These are phyloP conservation scores for Ophiostoma piceae DNA, from an alignment of 2,329 filamentous ascomycete species.

Conservation along the genomic window DNA sequence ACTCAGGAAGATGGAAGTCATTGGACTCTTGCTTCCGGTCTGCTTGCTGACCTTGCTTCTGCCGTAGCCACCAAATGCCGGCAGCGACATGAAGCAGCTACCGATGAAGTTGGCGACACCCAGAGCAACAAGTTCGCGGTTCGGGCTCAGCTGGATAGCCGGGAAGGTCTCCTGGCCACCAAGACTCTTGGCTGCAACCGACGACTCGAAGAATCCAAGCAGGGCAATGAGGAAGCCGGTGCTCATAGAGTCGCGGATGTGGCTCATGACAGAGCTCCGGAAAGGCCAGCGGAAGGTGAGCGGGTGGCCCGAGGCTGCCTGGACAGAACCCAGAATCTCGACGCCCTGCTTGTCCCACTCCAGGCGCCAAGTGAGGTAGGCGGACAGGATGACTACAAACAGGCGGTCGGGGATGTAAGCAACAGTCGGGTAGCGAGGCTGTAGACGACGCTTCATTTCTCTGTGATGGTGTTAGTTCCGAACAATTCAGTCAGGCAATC, in stretches of 20 bases:
- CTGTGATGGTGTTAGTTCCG: conserved; percentile 40
- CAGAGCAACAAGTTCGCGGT: conserved; percentile 86
- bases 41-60: conserved; percentile 91
- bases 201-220: conserved; percentile 97
- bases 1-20: conserved; percentile 85
- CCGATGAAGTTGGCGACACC: conserved; percentile 88
- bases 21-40: conserved; percentile 86
- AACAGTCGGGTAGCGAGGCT: conserved; percentile 71
- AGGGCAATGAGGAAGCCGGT: conserved; percentile 91
- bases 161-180: conserved; percentile 65
- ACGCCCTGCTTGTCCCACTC: conserved; percentile 77
- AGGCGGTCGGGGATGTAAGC: conserved; percentile 92
- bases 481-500: not conserved
- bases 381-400: conserved; percentile 77
- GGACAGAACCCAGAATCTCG: conserved; percentile 74
- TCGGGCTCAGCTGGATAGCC: conserved; percentile 78
- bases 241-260: conserved; percentile 80
- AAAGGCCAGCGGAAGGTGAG: conserved; percentile 89
- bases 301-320: conserved; percentile 62
- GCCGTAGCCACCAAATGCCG: conserved; percentile 93
- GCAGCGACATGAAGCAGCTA: conserved; percentile 85
- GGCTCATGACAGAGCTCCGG: conserved; percentile 65
- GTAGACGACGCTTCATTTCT: conserved; percentile 72
- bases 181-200: conserved; percentile 88
- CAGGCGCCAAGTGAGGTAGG: conserved; percentile 69